Conservation (phyloP, 805 yeast genomes). For the Teunomyces aglyptinius region DNA sequence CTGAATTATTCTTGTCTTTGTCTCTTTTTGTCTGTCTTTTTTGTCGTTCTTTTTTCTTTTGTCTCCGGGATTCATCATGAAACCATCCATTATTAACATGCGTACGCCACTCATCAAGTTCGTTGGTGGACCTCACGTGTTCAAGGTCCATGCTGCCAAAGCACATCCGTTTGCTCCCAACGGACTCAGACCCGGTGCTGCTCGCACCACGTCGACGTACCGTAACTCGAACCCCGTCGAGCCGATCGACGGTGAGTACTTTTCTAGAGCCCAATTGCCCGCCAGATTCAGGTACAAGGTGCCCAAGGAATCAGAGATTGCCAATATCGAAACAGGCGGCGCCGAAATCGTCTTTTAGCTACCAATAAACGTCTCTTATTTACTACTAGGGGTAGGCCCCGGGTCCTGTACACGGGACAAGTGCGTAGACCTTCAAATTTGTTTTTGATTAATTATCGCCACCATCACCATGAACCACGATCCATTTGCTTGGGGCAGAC, state of each 20-base stretch:
- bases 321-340: constrained; percentile 79
- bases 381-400: too few species aligned
- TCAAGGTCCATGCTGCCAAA: constrained; percentile 18
- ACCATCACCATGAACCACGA: constrained; percentile 77
- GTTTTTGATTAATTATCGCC: neutral
- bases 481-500: constrained; percentile 96
- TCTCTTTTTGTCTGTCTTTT: too few species aligned
- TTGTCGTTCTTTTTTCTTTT: neutral
- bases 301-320: constrained; percentile 69
- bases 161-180: constrained; percentile 44
- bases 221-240: constrained; percentile 37
- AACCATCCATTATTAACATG: constrained; percentile 29
- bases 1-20: too few species aligned
- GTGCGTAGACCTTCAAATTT: neutral
- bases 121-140: constrained; percentile 75
- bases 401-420: too few species aligned
- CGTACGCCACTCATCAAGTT: constrained; percentile 76
- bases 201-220: constrained; percentile 11
- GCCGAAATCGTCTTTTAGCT: constrained; percentile 55
- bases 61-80: constrained; percentile 24
- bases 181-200: constrained; percentile 39
- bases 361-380: too few species aligned
- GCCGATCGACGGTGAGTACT: constrained; percentile 40
- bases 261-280: constrained; percentile 67
- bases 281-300: constrained; percentile 65